Base-by-base conservation (phyloP, 108 stramenopile species). In the Schizochytrium sp. region DNA sequence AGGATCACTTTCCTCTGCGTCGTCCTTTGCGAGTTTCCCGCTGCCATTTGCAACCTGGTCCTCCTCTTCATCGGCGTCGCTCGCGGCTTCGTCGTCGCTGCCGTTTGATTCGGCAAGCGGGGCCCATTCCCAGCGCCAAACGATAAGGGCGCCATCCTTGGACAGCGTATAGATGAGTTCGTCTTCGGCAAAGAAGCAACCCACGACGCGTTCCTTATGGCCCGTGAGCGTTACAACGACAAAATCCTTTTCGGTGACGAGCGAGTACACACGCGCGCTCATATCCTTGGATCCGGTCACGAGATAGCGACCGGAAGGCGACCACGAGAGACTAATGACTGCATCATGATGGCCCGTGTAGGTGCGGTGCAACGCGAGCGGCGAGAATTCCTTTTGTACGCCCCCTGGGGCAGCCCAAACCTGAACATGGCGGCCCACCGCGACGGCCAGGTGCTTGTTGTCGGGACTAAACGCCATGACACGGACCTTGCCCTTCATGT, bases 341-440 rank as follows among this genome's bases (percentile, higher is more conserved):
- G 97, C 97, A 25, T 96, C 97, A 51, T 93, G 89, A 71, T 94
- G 93, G 8, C 99, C 98, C 0, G 96, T 97, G 89, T 96, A 97
- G 5, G 96, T 96, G 23, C 96, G 93, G 88, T 96, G 96, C 23
- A 98, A 91, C 14, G 96, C 94, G 59, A 99, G 90, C 4, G 98
- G 98, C 28, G 97, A 95, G 89, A 98, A 97, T 89, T 98, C 97
- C 57, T 95, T 94, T 51, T 94, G 92, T 58, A 91, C 88, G 60
- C 93, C 94, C 8, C 63, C 63, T 5, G 98, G 97, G 4, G 98
- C 94, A 72, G 93, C 89, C 98, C 98, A 99, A 8, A 99, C 96
- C 90, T 98, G 96, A 5, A 98, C 93, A 60, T 96, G 94, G 83
- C 94, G 96, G n/a, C 97, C 97, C 59, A 91, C 92, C 0, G 96